phyloP scores from a whole-genome alignment of 176 grass and related monocot genomes.

The Melocanna baccifera region DNA sequence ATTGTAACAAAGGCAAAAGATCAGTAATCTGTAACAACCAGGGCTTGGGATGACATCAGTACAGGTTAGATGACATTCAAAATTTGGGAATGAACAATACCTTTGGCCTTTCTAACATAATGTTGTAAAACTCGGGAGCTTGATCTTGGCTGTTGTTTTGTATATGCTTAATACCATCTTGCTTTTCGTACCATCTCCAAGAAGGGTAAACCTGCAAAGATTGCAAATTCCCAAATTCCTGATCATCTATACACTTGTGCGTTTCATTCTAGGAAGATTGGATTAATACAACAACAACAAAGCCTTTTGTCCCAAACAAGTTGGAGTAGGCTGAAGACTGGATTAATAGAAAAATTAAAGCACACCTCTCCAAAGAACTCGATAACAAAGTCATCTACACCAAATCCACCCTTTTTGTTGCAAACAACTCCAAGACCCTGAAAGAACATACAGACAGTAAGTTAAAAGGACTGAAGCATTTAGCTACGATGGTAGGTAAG shows the following conservation, averaged over 20 bases:
- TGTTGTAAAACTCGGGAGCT: constrained; percentile 98
- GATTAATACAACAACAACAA: too few relatives aligned
- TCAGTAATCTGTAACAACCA: constrained; percentile 23
- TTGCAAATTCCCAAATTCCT: constrained; percentile 28
- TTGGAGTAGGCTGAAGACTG: too few relatives aligned
- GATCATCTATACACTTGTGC: not conserved
- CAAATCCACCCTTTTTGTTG: constrained; percentile 88
- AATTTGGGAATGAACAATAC: constrained; percentile 31
- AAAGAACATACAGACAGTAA: constrained; percentile 26
- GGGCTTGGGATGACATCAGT: not conserved
- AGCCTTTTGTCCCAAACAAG: too few relatives aligned
- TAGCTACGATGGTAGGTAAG: not conserved
- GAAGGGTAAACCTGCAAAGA: constrained; percentile 88
- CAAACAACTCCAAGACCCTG: constrained; percentile 99
- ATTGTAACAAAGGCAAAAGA: constrained; percentile 42
- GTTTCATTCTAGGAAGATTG: not conserved
- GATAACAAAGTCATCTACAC: constrained; percentile 86
- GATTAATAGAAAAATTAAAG: constrained; percentile 14
- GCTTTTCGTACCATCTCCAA: constrained; percentile 99
- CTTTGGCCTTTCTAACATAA: constrained; percentile 97
- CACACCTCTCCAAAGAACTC: constrained; percentile 96
- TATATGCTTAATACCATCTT: constrained; percentile 93
- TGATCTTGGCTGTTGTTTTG: constrained; percentile 94
- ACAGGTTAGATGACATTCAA: constrained; percentile 20
- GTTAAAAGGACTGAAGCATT: constrained; percentile 1